These are phyloP conservation scores for Prunus dulcis DNA, from an alignment of 306 rosid genomes.

Conservation along the genomic window DNA sequence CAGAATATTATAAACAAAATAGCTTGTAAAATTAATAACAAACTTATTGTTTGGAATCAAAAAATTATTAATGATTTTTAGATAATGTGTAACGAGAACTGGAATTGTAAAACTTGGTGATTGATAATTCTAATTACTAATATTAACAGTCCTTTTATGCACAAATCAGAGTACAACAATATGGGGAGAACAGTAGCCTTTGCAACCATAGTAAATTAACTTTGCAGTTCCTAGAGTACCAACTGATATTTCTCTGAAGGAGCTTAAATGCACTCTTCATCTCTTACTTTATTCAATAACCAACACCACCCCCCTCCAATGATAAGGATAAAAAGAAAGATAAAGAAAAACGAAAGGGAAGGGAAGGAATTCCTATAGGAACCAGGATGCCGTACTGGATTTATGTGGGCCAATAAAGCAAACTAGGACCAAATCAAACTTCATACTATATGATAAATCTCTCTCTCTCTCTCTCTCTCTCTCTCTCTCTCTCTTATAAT, in stretches of 20 bases:
- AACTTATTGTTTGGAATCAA: neutral
- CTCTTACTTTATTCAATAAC: too few species aligned
- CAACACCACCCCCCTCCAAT: too few species aligned
- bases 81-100: neutral
- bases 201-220: neutral
- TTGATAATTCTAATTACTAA: neutral
- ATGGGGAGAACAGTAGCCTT: neutral
- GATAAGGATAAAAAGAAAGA: neutral
- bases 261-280: too few species aligned
- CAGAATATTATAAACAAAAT: neutral
- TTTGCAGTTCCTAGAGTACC: too few species aligned
- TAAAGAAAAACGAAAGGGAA: neutral
- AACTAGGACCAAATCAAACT: neutral
- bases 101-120: neutral
- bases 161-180: neutral
- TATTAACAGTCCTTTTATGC: neutral
- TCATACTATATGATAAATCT: too few species aligned
- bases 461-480: neutral
- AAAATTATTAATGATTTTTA: neutral
- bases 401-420: neutral
- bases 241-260: too few species aligned
- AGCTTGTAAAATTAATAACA: neutral
- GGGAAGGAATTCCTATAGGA: neutral
- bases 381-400: neutral
- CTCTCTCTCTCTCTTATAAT: too few species aligned